phyloP scores from a whole-genome alignment of 805 yeast species.

The Monosporozyma servazzii region DNA sequence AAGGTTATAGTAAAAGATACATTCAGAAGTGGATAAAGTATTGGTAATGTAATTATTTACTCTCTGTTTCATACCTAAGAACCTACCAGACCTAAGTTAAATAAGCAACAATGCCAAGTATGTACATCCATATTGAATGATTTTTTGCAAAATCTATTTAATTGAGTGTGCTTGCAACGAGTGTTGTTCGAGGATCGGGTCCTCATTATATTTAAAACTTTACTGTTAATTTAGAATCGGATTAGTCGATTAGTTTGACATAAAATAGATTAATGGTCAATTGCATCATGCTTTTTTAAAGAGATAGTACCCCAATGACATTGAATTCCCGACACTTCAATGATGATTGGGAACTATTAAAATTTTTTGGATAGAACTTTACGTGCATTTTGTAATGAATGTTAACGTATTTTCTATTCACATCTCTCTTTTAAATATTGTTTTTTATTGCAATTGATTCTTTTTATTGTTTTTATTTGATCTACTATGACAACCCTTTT shows the following conservation, averaged over 20 bases:
- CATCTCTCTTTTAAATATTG: not conserved
- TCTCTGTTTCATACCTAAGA: not conserved
- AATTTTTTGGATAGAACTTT: not conserved
- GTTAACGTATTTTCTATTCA: not conserved
- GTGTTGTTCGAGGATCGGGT: conserved; percentile 54
- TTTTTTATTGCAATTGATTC: too few species aligned
- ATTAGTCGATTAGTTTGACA: not conserved
- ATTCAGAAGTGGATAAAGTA: not conserved
- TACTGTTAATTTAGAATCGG: not conserved
- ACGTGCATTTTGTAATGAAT: not conserved
- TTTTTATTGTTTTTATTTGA: not conserved
- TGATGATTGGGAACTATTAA: conserved; percentile 8
- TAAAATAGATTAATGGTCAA: not conserved
- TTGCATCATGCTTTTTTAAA: not conserved
- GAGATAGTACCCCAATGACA: conserved; percentile 30
- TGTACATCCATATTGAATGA: conserved; percentile 25
- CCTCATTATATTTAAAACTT: conserved; percentile 39
- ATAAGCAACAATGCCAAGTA: conserved; percentile 51
- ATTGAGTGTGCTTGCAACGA: not conserved
- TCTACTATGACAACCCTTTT: not conserved
- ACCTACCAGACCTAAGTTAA: conserved; percentile 17
- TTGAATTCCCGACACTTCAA: conserved; percentile 90
- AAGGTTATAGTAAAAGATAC: not conserved
- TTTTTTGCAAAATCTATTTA: not conserved
- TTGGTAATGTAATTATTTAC: not conserved